Evolutionary conservation across 2,329 filamentous ascomycete genomes (phyloP).

Genomic region (Pyrenochaeta sp.): DNA sequence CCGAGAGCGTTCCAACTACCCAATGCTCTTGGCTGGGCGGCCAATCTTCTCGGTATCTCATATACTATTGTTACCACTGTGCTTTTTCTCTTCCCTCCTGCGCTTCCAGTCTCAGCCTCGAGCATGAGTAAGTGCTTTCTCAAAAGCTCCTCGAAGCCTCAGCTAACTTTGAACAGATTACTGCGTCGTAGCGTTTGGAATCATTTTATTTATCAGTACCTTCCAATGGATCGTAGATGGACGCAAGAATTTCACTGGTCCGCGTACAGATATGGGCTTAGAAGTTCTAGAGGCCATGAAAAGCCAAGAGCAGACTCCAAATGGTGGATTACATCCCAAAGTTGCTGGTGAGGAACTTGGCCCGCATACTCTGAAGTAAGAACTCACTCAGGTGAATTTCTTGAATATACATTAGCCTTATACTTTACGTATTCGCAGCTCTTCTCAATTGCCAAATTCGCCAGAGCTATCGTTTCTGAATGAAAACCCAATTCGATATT

Average conservation of each 20-base stretch:
- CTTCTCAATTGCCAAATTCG: no score
- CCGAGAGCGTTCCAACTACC: conserved; percentile 65
- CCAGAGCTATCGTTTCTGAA: no score
- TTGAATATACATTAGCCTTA: no score
- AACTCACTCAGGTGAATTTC: no score
- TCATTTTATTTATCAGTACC: conserved; percentile 64
- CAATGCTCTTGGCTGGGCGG: conserved; percentile 63
- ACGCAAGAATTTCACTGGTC: conserved; percentile 66
- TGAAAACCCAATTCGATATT: no score
- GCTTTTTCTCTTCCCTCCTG: conserved; percentile 77
- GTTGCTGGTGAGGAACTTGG: conserved; percentile 11
- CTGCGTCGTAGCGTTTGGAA: conserved; percentile 64
- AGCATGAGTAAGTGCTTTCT: conserved; percentile 69
- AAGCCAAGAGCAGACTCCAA: conserved; percentile 26
- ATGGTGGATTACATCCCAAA: conserved; percentile 18
- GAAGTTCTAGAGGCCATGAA: conserved; percentile 50
- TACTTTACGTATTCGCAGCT: no score
- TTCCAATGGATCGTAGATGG: conserved; percentile 68
- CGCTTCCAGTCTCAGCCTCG: conserved; percentile 66
- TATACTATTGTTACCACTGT: conserved; percentile 76
- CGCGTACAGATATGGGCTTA: conserved; percentile 49
- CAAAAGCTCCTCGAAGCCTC: not conserved
- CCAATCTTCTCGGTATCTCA: conserved; percentile 66
- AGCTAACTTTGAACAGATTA: conserved; percentile 49
- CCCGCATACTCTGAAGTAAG: conserved; percentile 2